Evolutionary conservation across 257 asterid species (phyloP).

Genomic region (Fraxinus cuspidata): DNA sequence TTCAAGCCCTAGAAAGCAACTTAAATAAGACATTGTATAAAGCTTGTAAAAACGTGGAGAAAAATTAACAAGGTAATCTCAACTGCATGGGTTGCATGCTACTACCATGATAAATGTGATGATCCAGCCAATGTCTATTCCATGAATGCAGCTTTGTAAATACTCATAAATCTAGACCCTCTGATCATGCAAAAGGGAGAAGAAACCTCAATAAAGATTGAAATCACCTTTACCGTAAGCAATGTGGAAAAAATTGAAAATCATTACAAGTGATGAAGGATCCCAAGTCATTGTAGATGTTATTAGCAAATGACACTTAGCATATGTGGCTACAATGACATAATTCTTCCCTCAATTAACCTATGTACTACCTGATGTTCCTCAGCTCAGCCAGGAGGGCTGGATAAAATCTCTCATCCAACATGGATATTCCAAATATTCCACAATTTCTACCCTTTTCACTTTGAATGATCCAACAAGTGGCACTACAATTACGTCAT

Average conservation of each 20-base stretch:
- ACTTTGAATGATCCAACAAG: not conserved
- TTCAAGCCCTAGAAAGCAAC: conserved; percentile 60
- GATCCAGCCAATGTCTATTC: not conserved
- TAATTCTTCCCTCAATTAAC: not conserved
- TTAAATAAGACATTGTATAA: conserved; percentile 22
- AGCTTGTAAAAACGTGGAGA: conserved; percentile 16
- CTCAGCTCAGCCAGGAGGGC: conserved; percentile 1
- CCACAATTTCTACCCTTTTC: conserved; percentile 6
- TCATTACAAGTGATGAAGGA: not conserved
- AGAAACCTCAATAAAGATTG: conserved; percentile 6
- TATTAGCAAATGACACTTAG: not conserved
- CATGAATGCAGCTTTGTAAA: not conserved
- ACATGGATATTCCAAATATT: not conserved
- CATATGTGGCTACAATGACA: not conserved
- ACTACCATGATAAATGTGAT: conserved; percentile 14
- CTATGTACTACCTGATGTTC: not conserved
- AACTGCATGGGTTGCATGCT: conserved; percentile 16
- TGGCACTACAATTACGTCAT: not conserved
- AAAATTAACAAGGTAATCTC: conserved; percentile 1
- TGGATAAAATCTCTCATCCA: conserved; percentile 3
- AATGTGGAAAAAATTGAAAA: not conserved
- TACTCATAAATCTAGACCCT: not conserved
- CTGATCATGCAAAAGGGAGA: not conserved
- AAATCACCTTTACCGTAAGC: conserved; percentile 1
- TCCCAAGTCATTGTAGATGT: conserved; percentile 15